Evolutionary conservation across 495 filamentous ascomycete species (phyloP), one percentile per base, ranked within the genome.

Genomic region (Glonium stellatum): DNA sequence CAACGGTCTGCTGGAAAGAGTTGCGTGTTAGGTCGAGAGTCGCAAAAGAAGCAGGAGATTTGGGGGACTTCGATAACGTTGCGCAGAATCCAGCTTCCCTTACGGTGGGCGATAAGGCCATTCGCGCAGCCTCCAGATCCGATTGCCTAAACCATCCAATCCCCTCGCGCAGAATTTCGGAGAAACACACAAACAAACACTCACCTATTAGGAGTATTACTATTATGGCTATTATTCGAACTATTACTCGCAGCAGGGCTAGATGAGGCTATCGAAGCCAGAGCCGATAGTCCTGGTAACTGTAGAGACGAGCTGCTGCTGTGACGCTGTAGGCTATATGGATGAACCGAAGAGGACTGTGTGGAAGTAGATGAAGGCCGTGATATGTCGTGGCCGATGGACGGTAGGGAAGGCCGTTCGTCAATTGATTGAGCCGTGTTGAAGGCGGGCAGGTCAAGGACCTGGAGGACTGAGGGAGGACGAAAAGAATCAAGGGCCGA

Each of bases 211-310:
- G 54, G 23, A 42, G 15, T 49, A 39, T 53, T 46, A 58, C 55
- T 53, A 49, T 22, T 42, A 10, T 22, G n/a, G 13, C 47, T 55
- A 22, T 19, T 25, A 48, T 31, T 31, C 27, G 27, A 6, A 31
- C 27, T 31, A 31, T 58, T 58, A 19, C 83, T 66, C 82, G 69
- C 73, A 85, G 86, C 56, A 83, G 82, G 65, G 84, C 83, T 36
- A 80, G 78, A 54, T 25, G 82, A 80, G 50, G 79, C 82, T 62
- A 83, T 76, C 47, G 81, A 81, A 54, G 86, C 84, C 63, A 90
- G 76, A 27, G 83, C 78, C 18, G 86, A 78, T 5, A 87, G 73
- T 9, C 77, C 78, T 12, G 84, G 81, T n/a, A 86, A 77, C 21
- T 81, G 78, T 27, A 79, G 69, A 8, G 73, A 54, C 41, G 72